Evolutionary conservation across 2,329 filamentous ascomycete species (phyloP).

Genomic region (Exutisphaerella laricina): DNA sequence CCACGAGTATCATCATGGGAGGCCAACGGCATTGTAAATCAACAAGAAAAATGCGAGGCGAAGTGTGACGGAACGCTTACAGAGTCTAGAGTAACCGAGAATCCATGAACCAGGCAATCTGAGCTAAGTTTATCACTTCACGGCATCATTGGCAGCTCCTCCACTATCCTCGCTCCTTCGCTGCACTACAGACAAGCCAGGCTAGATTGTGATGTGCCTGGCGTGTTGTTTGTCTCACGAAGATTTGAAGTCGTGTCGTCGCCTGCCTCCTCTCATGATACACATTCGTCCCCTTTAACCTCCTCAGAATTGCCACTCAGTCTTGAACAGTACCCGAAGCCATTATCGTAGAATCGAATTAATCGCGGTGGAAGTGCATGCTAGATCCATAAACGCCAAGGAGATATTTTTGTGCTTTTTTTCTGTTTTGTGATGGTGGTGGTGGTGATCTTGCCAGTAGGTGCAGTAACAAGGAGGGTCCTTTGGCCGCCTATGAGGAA

Average conservation of each 20-base stretch:
- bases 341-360: constrained; percentile 1
- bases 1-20: background rate
- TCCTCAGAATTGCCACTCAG: constrained; percentile 2
- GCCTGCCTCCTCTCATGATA: background rate
- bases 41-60: too few species aligned
- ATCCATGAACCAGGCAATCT: background rate
- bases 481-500: constrained; percentile 10
- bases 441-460: constrained; percentile 1
- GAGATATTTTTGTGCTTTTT: constrained; percentile 4
- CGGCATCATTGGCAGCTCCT: constrained; percentile 3
- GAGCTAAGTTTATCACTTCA: background rate
- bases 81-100: background rate
- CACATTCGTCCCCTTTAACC: background rate
- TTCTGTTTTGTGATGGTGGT: constrained; percentile 7
- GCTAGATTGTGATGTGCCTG: background rate
- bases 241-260: background rate
- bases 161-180: too few species aligned
- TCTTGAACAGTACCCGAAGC: background rate
- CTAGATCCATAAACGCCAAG: constrained; percentile 3
- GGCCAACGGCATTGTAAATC: background rate
- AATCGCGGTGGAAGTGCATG: background rate
- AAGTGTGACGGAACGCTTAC: constrained; percentile 4
- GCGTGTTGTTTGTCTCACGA: constrained; percentile 8
- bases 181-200: constrained; percentile 4
- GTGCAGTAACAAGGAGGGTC: constrained; percentile 8